phyloP scores from a whole-genome alignment of 441 rosid species.

The Populus hybrid region DNA sequence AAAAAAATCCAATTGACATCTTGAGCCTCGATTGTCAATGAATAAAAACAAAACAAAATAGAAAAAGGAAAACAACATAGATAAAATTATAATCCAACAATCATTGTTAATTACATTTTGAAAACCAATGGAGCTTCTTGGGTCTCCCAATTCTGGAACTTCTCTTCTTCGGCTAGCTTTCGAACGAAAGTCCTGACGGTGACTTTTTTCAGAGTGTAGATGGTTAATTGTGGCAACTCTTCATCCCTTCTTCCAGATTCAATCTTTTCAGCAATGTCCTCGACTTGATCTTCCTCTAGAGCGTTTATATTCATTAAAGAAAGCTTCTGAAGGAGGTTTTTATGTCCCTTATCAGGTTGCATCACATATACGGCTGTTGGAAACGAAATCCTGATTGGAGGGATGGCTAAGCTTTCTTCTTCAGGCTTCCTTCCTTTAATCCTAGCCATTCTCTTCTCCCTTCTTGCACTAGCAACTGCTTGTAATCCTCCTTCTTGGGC shows the following conservation, averaged over 20 bases:
- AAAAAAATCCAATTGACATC: too few relatives aligned
- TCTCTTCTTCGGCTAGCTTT: too few relatives aligned
- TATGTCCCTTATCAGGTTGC: neutral
- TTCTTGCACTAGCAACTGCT: neutral
- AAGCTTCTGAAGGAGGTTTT: too few relatives aligned
- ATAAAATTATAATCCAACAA: too few relatives aligned
- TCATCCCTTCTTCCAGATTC: accelerated
- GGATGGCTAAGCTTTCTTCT: neutral
- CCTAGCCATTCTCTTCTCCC: neutral
- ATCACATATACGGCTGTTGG: neutral
- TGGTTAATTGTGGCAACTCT: neutral
- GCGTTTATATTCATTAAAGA: too few relatives aligned
- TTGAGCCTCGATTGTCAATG: too few relatives aligned
- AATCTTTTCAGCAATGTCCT: accelerated
- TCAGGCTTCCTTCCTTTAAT: neutral
- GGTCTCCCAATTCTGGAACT: too few relatives aligned
- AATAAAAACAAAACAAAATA: too few relatives aligned
- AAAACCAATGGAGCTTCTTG: too few relatives aligned
- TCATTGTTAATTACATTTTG: too few relatives aligned
- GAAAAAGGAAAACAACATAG: too few relatives aligned
- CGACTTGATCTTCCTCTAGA: neutral
- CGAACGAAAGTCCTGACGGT: accelerated
- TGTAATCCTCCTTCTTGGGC: neutral
- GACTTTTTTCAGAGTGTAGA: accelerated
- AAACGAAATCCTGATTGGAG: neutral